These are phyloP conservation scores for Maudiozyma pseudohumilis DNA, from an alignment of 805 yeast genomes.

Conservation along the genomic window DNA sequence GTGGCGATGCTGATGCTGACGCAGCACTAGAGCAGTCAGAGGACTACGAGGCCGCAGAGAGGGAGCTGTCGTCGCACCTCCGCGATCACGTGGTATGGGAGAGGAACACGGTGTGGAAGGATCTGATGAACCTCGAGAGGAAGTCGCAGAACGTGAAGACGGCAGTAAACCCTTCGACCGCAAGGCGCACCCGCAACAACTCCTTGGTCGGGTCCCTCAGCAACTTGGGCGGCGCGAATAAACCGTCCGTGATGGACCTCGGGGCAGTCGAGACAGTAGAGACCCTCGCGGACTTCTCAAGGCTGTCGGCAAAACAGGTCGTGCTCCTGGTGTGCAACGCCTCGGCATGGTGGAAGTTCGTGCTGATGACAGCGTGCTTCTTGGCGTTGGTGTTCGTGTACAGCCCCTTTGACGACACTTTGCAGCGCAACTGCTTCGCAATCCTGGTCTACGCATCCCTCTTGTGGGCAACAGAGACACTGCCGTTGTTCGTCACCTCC, in stretches of 20 bases:
- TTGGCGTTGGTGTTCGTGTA: conserved; percentile 21
- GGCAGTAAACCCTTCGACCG: background rate
- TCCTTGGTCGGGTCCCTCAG: background rate
- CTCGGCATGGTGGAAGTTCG: conserved; percentile 31
- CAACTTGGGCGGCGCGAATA: background rate
- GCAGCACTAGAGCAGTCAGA: background rate
- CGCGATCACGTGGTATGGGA: conserved; percentile 96
- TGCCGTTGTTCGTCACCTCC: conserved; percentile 87
- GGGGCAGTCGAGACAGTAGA: background rate
- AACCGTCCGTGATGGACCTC: background rate
- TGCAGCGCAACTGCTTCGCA: conserved; percentile 74
- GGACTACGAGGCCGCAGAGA: conserved; percentile 31
- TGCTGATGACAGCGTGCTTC: conserved; percentile 41
- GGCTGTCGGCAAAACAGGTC: conserved; percentile 10
- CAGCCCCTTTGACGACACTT: conserved; percentile 44
- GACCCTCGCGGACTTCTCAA: conserved; percentile 14
- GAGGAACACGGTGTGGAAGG: conserved; percentile 96
- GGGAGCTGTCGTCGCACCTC: conserved; percentile 44
- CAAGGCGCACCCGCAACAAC: conserved; percentile 1
- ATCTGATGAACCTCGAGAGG: conserved; percentile 83
- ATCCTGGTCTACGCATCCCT: conserved; percentile 70
- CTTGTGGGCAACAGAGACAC: conserved; percentile 82
- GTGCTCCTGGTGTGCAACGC: conserved; percentile 6
- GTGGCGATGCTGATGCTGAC: background rate
- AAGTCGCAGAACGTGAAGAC: conserved; percentile 67